Conservation (phyloP, 768 basidiomycete species). For the Sistotremastrum niveocremeum region DNA sequence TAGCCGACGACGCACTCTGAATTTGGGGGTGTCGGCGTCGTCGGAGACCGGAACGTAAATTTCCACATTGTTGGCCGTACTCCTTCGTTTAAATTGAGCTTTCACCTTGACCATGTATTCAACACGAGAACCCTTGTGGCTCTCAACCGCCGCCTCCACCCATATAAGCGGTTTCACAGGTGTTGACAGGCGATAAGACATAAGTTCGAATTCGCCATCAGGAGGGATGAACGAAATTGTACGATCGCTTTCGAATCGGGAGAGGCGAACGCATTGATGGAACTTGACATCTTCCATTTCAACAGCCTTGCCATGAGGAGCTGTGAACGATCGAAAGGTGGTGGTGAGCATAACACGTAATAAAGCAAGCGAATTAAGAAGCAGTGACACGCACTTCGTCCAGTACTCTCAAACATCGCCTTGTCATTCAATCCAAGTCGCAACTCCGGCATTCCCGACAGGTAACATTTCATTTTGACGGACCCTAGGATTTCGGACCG, state of each 20-base stretch:
- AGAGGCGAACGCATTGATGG: conserved; percentile 96
- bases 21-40: conserved; percentile 95
- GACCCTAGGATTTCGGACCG: conserved; percentile 97
- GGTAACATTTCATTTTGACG: conserved; percentile 99
- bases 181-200: conserved; percentile 93
- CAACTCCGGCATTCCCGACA: conserved; percentile 98
- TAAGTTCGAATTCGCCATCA: conserved; percentile 96
- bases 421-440: conserved; percentile 95
- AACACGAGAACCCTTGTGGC: conserved; percentile 82
- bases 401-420: conserved; percentile 98
- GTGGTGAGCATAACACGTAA: background rate
- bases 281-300: conserved; percentile 99
- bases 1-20: conserved; percentile 47
- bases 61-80: conserved; percentile 97
- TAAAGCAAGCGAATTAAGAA: conserved; percentile 5
- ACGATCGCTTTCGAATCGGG: conserved; percentile 95
- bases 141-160: conserved; percentile 95
- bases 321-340: conserved; percentile 21
- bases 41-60: conserved; percentile 98
- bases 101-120: conserved; percentile 95
- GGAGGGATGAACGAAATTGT: conserved; percentile 99
- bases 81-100: conserved; percentile 94
- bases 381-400: conserved; percentile 54
- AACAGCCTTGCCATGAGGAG: conserved; percentile 90
- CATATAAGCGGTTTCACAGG: conserved; percentile 95